phyloP scores from a whole-genome alignment of 352 stramenopile species.

The Phytophthora uliginosa region DNA sequence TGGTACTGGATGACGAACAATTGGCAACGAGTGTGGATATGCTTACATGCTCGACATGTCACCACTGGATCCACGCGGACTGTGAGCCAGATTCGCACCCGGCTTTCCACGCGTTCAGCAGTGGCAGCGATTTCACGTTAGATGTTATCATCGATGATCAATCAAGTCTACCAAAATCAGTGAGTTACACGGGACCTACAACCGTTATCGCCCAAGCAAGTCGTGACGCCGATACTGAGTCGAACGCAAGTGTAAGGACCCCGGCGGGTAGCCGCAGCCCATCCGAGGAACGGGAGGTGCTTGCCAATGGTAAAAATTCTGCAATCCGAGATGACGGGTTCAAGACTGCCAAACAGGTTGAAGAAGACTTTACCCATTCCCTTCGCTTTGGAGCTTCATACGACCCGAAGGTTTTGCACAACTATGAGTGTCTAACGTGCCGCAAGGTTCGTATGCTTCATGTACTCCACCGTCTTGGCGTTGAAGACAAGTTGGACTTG shows the following conservation, averaged over 20 bases:
- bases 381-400: slow-evolving; percentile 76
- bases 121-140: slow-evolving; percentile 55
- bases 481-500: slow-evolving; percentile 90
- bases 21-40: slow-evolving; percentile 60
- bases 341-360: slow-evolving; percentile 63
- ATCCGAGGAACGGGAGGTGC: slow-evolving; percentile 32
- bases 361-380: slow-evolving; percentile 71
- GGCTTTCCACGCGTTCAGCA: slow-evolving; percentile 54
- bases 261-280: slow-evolving; percentile 28
- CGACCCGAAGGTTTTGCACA: slow-evolving; percentile 74
- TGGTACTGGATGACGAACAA: slow-evolving; percentile 53
- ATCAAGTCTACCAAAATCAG: slow-evolving; percentile 2
- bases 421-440: slow-evolving; percentile 89
- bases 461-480: slow-evolving; percentile 63
- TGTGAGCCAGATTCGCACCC: slow-evolving; percentile 82
- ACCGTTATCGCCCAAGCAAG: not conserved
- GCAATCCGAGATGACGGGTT: slow-evolving; percentile 33
- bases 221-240: slow-evolving; percentile 21
- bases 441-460: slow-evolving; percentile 82
- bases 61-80: slow-evolving; percentile 84
- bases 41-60: slow-evolving; percentile 78
- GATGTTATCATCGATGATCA: slow-evolving; percentile 53
- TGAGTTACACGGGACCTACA: slow-evolving; percentile 1
- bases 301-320: slow-evolving; percentile 17
- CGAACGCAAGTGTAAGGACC: slow-evolving; percentile 24